Percentiles rank a stretch among this genome's conserved stretches.
These are phyloP conservation scores for Akebia trifoliata DNA, from an alignment of 164 flowering plant species.

Conservation along the genomic window DNA sequence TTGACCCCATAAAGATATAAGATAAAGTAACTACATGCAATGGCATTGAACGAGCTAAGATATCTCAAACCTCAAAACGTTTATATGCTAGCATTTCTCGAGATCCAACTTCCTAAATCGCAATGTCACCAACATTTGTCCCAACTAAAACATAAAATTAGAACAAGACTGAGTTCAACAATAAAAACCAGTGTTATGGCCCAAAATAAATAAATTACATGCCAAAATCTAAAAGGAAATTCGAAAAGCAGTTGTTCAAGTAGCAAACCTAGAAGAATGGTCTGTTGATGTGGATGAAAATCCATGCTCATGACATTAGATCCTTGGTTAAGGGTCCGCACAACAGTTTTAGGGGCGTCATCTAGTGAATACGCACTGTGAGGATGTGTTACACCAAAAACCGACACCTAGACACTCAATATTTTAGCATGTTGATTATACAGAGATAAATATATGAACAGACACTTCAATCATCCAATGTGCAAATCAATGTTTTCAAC, in stretches of 20 bases:
- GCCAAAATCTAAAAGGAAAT: not conserved
- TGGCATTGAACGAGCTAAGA: slow-evolving; percentile 31
- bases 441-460: too few relatives aligned
- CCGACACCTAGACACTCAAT: slow-evolving; percentile 39
- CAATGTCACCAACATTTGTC: slow-evolving; percentile 63
- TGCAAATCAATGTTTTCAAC: too few relatives aligned
- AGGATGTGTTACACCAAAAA: slow-evolving; percentile 53
- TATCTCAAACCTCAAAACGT: slow-evolving; percentile 47
- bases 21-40: slow-evolving; percentile 29
- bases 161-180: not conserved
- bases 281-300: slow-evolving; percentile 76
- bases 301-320: slow-evolving; percentile 80
- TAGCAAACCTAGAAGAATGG: slow-evolving; percentile 60
- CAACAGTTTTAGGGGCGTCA: slow-evolving; percentile 67
- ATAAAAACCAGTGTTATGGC: not conserved
- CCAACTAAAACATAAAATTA: slow-evolving; percentile 34
- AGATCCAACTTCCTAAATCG: slow-evolving; percentile 60
- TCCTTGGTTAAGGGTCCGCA: slow-evolving; percentile 53
- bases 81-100: slow-evolving; percentile 40
- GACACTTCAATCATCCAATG: too few relatives aligned
- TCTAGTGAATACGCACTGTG: slow-evolving; percentile 57
- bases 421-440: too few relatives aligned
- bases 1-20: not conserved
- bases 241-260: not conserved
- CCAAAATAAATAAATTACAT: not conserved